These are phyloP conservation scores for Fusarium incarnatum DNA, from an alignment of 2,329 filamentous ascomycete genomes.

Conservation along the genomic window DNA sequence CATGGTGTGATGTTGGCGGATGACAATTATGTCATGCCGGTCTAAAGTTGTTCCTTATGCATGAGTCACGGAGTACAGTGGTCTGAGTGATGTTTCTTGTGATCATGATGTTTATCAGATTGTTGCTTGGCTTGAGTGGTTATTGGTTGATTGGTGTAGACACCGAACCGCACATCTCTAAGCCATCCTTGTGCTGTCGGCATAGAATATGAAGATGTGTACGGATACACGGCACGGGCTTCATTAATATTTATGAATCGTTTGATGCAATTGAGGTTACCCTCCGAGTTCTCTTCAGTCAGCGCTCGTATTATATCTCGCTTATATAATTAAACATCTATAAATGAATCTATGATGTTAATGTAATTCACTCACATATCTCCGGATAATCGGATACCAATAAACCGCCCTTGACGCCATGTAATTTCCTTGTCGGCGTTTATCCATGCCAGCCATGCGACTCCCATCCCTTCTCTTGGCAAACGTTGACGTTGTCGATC, in stretches of 20 bases:
- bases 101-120: not conserved
- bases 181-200: too few relatives aligned
- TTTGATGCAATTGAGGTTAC: too few relatives aligned
- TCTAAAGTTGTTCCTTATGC: constrained; percentile 38
- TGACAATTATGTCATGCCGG: constrained; percentile 40
- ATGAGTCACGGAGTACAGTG: not conserved
- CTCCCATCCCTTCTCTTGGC: constrained; percentile 14
- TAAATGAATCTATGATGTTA: not conserved
- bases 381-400: not conserved
- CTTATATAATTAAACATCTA: not conserved
- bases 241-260: too few relatives aligned
- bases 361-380: not conserved
- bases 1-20: constrained; percentile 15
- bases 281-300: not conserved
- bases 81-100: not conserved
- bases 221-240: too few relatives aligned
- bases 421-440: constrained; percentile 4
- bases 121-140: not conserved
- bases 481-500: constrained; percentile 4
- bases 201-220: too few relatives aligned
- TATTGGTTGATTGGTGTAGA: not conserved
- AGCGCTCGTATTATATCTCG: not conserved
- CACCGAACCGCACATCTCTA: not conserved
- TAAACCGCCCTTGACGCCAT: constrained; percentile 8
- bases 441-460: constrained; percentile 29